phyloP scores from a whole-genome alignment of 2,329 filamentous ascomycete species.

The Teratosphaeria gauchensis region DNA sequence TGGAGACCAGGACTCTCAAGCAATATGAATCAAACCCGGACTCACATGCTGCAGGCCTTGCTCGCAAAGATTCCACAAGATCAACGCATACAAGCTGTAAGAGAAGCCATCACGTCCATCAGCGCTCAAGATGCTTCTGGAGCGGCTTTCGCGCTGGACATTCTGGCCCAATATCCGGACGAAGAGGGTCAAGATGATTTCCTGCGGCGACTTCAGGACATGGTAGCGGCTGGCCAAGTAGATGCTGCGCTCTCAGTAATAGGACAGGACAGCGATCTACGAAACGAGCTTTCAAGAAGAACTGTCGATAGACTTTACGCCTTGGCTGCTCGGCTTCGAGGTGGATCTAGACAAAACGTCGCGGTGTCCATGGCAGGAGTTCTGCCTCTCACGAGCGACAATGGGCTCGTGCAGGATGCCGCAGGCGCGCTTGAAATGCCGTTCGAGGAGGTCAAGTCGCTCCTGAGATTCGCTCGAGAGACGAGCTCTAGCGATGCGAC shows the following conservation, averaged over 20 bases:
- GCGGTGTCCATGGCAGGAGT: background rate
- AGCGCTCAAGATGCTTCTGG: background rate
- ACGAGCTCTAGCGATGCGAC: background rate
- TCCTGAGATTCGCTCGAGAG: background rate
- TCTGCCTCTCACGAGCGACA: background rate
- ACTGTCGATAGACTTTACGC: background rate
- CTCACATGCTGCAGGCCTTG: slow-evolving; percentile 5
- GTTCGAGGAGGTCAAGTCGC: background rate
- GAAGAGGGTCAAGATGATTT: slow-evolving; percentile 3
- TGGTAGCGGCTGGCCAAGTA: slow-evolving; percentile 1
- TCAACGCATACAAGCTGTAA: slow-evolving; percentile 11
- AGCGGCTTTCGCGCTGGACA: background rate
- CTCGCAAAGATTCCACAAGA: slow-evolving; percentile 12
- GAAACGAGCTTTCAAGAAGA: background rate
- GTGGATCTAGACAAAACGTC: background rate
- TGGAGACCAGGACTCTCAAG: background rate
- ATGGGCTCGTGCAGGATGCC: background rate
- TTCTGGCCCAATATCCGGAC: slow-evolving; percentile 5
- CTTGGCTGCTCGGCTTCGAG: background rate
- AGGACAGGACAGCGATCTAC: background rate
- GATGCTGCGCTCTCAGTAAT: background rate
- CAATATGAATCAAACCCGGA: background rate
- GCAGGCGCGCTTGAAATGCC: background rate
- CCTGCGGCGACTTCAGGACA: background rate
- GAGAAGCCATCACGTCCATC: background rate